Evolutionary conservation across 805 yeast species (phyloP).

Genomic region (Jamesozyma piceae): DNA sequence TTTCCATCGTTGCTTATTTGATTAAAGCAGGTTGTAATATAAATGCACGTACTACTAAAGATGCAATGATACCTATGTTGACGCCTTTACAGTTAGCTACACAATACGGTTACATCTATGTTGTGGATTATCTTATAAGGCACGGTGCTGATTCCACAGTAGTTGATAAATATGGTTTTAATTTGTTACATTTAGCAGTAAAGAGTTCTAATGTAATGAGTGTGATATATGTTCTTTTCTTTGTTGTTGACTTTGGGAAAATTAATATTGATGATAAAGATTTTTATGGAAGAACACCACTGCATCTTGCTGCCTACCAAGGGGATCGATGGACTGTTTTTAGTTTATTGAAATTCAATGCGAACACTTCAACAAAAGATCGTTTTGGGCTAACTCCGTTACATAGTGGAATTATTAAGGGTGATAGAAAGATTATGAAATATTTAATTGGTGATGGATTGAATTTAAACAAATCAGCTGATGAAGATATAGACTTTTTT

Average conservation of each 20-base stretch:
- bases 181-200: conserved; percentile 72
- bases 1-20: conserved; percentile 51
- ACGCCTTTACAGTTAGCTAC: conserved; percentile 91
- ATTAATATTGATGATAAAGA: conserved; percentile 59
- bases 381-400: conserved; percentile 61
- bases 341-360: conserved; percentile 58
- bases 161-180: conserved; percentile 62
- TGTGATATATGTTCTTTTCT: conserved; percentile 54
- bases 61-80: neutral
- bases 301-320: conserved; percentile 93
- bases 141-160: conserved; percentile 54
- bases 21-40: conserved; percentile 54
- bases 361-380: conserved; percentile 52
- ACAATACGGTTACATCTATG: conserved; percentile 70
- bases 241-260: conserved; percentile 20
- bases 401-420: conserved; percentile 76
- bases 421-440: conserved; percentile 47
- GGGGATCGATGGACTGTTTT: conserved; percentile 74
- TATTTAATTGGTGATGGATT: conserved; percentile 53
- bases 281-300: conserved; percentile 58
- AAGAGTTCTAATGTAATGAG: conserved; percentile 84
- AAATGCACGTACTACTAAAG: conserved; percentile 29
- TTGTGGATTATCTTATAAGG: conserved; percentile 57
- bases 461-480: conserved; percentile 42
- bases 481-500: conserved; percentile 50